Evolutionary conservation across 192 early-diverging fungal species (phyloP), one percentile per base, ranked within the genome.

Genomic region (Phlyctochytrium arcticum): DNA sequence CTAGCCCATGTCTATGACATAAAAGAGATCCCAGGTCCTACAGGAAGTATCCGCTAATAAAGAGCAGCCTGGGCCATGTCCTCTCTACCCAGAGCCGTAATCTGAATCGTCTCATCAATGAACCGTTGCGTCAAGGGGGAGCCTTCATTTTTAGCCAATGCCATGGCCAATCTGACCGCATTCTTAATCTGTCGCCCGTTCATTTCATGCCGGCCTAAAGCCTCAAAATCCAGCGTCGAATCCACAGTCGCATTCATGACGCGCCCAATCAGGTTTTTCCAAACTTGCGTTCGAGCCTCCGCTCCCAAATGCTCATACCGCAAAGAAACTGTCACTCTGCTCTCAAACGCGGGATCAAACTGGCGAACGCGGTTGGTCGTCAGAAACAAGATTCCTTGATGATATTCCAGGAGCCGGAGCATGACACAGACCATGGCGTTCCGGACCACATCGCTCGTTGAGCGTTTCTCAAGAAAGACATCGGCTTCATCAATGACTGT

Each of bases 321-420:
- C 32, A 85, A 59, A 12, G 82, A 74, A 15, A 85, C 65, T 10
- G 77, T 85, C 17, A 86, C 75, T 21, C 83, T 50, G 29, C 48
- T 57, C 62, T 85, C 74, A 32, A 85, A 76, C 12, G 84, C 84
- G 26, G 74, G 71, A 48, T 86, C 85, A 66, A 86, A 86, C n/a
- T 72, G 67, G 23, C 21, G 34, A 6, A 85, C 84, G 12, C 84
- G 57, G 57, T 86, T 86, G n/a, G 84, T 86, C 9, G 85, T 86
- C 23, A 86, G 60, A 60, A 86, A 86, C 9, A 86, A 67, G 42
- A 87, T 86, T 3, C 85, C 85, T 30, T 70, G 76, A 39, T 86
- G 80, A 54, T 87, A 86, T 66, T 86, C 85, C 17, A 86, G 49
- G 35, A 86, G 54, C 6, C 81, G 61, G 19, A 86, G 68, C 70